These are phyloP conservation scores for Amphirosellinia nigrospora DNA, from an alignment of 495 filamentous ascomycete genomes.

Conservation along the genomic window DNA sequence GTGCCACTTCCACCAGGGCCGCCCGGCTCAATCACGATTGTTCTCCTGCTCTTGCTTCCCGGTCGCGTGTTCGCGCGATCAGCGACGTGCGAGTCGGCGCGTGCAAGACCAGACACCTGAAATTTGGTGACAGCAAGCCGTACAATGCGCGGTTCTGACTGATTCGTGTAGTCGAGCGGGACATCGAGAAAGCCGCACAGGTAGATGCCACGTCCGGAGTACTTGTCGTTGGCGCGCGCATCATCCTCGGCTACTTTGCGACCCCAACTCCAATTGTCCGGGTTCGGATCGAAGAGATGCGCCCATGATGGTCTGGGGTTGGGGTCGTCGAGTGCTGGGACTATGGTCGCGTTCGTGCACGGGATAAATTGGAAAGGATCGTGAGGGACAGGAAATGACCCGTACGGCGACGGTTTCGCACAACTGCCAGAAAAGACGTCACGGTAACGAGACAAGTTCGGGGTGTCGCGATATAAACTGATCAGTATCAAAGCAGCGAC, in stretches of 20 bases:
- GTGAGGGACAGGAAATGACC: conserved; percentile 43
- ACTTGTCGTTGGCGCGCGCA: conserved; percentile 25
- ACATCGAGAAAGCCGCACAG: conserved; percentile 55
- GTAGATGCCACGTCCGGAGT: conserved; percentile 50
- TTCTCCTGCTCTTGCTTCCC: conserved; percentile 50
- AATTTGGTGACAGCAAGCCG: conserved; percentile 54
- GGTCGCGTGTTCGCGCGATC: conserved; percentile 10
- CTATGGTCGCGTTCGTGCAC: conserved; percentile 47
- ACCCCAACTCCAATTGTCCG: conserved; percentile 52
- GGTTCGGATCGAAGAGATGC: conserved; percentile 48
- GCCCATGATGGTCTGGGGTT: conserved; percentile 43
- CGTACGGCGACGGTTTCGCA: conserved; percentile 38
- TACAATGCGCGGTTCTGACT: conserved; percentile 47
- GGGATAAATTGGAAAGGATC: conserved; percentile 52
- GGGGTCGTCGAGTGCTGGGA: conserved; percentile 45
- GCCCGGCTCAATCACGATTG: conserved; percentile 55
- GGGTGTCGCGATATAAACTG: conserved; percentile 20
- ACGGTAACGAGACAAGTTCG: conserved; percentile 32
- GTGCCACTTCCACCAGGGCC: conserved; percentile 55
- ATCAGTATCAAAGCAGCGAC: conserved; percentile 4
- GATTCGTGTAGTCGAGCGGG: conserved; percentile 54
- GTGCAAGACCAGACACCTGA: conserved; percentile 51
- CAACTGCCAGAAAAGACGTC: conserved; percentile 18
- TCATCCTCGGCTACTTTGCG: conserved; percentile 13
- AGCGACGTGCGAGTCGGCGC: conserved; percentile 14